Conservation (phyloP, 2,329 filamentous ascomycete genomes). For the Thelonectria discophora region DNA sequence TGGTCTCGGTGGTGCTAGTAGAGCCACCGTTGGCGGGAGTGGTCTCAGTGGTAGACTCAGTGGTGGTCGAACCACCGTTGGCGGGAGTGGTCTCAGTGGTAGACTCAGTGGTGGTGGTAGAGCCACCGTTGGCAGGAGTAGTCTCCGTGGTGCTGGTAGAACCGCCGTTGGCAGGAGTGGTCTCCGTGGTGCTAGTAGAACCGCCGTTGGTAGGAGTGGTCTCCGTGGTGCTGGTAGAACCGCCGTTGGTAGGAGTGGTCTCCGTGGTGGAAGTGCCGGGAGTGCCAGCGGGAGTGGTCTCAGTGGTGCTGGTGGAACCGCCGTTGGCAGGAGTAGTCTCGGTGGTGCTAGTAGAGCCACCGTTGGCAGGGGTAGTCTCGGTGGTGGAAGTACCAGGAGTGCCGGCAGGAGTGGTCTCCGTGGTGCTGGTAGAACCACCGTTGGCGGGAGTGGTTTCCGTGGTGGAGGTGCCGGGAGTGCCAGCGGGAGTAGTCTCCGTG, state of each 20-base stretch:
- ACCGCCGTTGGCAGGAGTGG: neutral
- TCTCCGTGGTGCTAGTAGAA: neutral
- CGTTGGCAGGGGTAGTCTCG: conserved; percentile 7
- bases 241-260: conserved; percentile 12
- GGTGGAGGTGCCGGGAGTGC: neutral
- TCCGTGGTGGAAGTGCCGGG: conserved; percentile 1
- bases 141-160: conserved; percentile 5
- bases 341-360: neutral
- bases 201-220: conserved; percentile 11
- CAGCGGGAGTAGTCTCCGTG: neutral
- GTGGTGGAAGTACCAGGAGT: conserved; percentile 6
- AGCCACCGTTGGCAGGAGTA: conserved; percentile 10
- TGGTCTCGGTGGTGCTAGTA: conserved; percentile 3
- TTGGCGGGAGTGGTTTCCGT: neutral
- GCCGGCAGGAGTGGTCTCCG: neutral
- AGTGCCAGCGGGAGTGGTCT: neutral
- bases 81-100: conserved; percentile 8
- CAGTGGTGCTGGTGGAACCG: neutral
- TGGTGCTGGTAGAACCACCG: neutral
- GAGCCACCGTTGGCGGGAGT: neutral
- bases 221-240: too few relatives aligned
- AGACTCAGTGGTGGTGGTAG: neutral
- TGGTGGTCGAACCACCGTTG: neutral
- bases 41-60: conserved; percentile 7
- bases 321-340: neutral